Evolutionary conservation across 306 rosid genomes (phyloP).

Genomic region (Argentina anserina): DNA sequence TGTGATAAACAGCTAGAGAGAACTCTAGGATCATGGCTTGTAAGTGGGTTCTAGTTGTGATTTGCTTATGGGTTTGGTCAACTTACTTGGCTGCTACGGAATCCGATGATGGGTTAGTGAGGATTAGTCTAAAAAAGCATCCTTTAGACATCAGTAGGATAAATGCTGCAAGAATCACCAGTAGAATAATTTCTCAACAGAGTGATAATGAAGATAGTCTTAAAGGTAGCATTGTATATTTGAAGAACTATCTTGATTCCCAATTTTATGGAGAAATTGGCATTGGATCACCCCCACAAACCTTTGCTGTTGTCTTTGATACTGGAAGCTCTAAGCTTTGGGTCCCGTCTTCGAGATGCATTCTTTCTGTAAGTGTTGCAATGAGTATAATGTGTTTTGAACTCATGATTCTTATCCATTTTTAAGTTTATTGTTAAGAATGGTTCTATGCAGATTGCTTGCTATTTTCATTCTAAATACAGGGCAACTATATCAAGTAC

Average conservation of each 20-base stretch:
- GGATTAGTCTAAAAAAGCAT: slow-evolving; percentile 36
- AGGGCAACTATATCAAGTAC: slow-evolving; percentile 47
- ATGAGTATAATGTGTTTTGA: neutral
- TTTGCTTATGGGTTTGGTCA: slow-evolving; percentile 21
- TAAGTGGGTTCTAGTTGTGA: slow-evolving; percentile 19
- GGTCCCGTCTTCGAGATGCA: slow-evolving; percentile 76
- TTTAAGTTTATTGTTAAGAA: slow-evolving; percentile 14
- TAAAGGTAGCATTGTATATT: slow-evolving; percentile 30
- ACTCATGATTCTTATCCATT: slow-evolving; percentile 7
- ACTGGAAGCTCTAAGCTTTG: slow-evolving; percentile 78
- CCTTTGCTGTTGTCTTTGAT: slow-evolving; percentile 64
- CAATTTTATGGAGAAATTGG: slow-evolving; percentile 73
- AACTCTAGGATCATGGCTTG: slow-evolving; percentile 23
- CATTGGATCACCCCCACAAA: slow-evolving; percentile 70
- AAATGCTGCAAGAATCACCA: slow-evolving; percentile 30
- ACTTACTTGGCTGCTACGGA: slow-evolving; percentile 11
- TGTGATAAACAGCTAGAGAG: slow-evolving; percentile 11
- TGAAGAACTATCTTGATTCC: slow-evolving; percentile 62
- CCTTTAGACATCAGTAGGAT: slow-evolving; percentile 30
- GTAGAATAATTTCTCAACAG: neutral
- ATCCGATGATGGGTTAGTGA: slow-evolving; percentile 30
- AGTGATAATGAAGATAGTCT: neutral
- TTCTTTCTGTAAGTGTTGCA: slow-evolving; percentile 51
- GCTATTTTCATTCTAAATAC: slow-evolving; percentile 63
- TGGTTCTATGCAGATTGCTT: slow-evolving; percentile 58